Evolutionary conservation across 169 alveolate species (phyloP).

Genomic region (Plasmodium falciparum): DNA sequence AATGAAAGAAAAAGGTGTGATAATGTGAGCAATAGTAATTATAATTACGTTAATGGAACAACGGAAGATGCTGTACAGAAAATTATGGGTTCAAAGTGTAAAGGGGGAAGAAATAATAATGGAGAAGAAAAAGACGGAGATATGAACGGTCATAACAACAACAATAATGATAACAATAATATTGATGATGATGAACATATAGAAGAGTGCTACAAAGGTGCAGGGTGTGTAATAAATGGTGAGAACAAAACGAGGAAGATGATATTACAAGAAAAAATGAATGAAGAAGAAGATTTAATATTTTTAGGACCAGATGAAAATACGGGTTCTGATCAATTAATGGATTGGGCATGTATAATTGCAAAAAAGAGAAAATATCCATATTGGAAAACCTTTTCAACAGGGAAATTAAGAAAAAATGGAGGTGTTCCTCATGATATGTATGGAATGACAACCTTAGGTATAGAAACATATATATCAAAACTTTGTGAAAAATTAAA

Average conservation of each 20-base stretch:
- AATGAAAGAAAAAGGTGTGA: too few species aligned
- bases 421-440: constrained; percentile 93
- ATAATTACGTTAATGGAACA: constrained; percentile 10
- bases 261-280: constrained; percentile 2
- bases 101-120: background rate
- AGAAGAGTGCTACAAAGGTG: too few species aligned
- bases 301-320: constrained; percentile 88
- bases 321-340: constrained; percentile 89
- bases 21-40: background rate
- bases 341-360: constrained; percentile 90
- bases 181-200: background rate
- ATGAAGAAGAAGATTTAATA: constrained; percentile 33
- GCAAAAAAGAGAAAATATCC: constrained; percentile 83
- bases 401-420: constrained; percentile 88
- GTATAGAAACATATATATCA: constrained; percentile 80
- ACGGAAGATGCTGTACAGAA: constrained; percentile 30
- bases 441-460: constrained; percentile 91
- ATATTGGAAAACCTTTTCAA: constrained; percentile 90
- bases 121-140: constrained; percentile 70
- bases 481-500: constrained; percentile 80
- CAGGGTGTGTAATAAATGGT: too few species aligned
- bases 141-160: constrained; percentile 40
- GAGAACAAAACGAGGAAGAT: background rate
- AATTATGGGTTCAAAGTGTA: background rate
- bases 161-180: background rate